Evolutionary conservation across 495 filamentous ascomycete genomes (phyloP), one percentile per base, ranked within the genome.

Genomic region (Clavariopsis aquatica): DNA sequence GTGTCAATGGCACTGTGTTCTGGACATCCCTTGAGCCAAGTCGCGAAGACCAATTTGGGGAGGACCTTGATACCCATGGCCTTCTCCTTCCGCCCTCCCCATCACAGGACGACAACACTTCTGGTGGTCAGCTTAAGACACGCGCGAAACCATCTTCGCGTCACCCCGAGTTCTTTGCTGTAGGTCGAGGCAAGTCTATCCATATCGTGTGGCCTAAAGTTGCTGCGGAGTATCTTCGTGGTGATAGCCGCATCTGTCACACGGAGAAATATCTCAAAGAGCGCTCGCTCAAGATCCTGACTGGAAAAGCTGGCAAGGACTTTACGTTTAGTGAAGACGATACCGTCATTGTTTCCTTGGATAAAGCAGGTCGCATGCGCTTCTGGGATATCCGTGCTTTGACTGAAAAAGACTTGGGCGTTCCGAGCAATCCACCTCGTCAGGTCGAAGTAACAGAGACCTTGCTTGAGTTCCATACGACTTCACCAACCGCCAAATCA

Each of bases 291-390:
- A 93, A 91, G 76, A 94, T 99, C 74, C 89, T 90, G 49, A 97
- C 92, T 57, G 95, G 95, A 54, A 99, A 99, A 77, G 95, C 95
- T 51, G 93, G 92, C 29, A 98, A 99, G 75, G 95, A 99, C 69
- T 99, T 98, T 73, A 85, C 87, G 49, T 99, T 99, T 78, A 96
- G 92, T 74, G 91, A 93, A 70, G 95, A 98, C 77, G 95, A 99
- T 72, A 90, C 87, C 1, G 84, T 91, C 26, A 92, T 99, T 71
- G 93, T 93, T 23, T 96, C 94, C 49, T 85, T 99, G 36, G 95
- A 99, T 74, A 98, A 98, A 78, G 91, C 90, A 57, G 95, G 95
- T 19, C 87, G 89, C 58, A 84, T 98, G 64, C 92, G 93, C 73
- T 93, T 99, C 80, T 99, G 95, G 95, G 95, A 99, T 72, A 88